phyloP scores from a whole-genome alignment of 2,329 filamentous ascomycete genomes.

The Xylaria sp. region DNA sequence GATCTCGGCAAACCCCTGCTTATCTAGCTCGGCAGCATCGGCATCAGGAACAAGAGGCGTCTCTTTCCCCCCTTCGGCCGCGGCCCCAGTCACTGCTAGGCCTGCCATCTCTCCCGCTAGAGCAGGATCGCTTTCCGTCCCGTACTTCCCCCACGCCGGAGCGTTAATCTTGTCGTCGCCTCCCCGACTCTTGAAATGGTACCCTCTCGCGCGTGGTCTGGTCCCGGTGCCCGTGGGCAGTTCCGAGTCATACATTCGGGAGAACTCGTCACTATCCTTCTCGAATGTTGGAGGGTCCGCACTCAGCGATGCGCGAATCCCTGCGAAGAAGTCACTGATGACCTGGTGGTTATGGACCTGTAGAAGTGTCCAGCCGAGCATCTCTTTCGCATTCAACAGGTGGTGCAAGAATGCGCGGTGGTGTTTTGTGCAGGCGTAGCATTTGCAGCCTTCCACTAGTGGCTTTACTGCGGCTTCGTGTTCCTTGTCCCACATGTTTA shows the following conservation, averaged over 20 bases:
- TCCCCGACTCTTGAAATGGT: constrained; percentile 79
- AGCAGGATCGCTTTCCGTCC: constrained; percentile 47
- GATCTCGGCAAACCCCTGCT: constrained; percentile 65
- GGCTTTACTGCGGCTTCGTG: constrained; percentile 73
- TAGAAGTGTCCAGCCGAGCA: constrained; percentile 93
- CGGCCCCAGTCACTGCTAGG: constrained; percentile 45
- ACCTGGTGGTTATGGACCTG: constrained; percentile 90
- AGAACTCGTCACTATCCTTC: constrained; percentile 56
- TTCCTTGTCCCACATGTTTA: constrained; percentile 77
- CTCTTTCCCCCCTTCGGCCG: constrained; percentile 57
- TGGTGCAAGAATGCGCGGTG: constrained; percentile 90
- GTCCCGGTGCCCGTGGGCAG: constrained; percentile 79
- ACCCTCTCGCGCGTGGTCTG: constrained; percentile 82
- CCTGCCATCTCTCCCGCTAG: constrained; percentile 60
- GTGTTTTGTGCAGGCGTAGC: constrained; percentile 85
- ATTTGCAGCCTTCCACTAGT: constrained; percentile 72
- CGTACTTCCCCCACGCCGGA: constrained; percentile 70
- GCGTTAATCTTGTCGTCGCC: constrained; percentile 74
- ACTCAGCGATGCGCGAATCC: constrained; percentile 72
- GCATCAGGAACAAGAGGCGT: constrained; percentile 61
- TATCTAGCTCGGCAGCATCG: constrained; percentile 61
- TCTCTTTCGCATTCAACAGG: constrained; percentile 88
- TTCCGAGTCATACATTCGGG: constrained; percentile 70
- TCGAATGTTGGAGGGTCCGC: constrained; percentile 71
- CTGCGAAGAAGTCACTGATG: constrained; percentile 77